Evolutionary conservation across 257 asterid genomes (phyloP), one percentile per base, ranked within the genome.

Genomic region (Nicotiana tabacum): DNA sequence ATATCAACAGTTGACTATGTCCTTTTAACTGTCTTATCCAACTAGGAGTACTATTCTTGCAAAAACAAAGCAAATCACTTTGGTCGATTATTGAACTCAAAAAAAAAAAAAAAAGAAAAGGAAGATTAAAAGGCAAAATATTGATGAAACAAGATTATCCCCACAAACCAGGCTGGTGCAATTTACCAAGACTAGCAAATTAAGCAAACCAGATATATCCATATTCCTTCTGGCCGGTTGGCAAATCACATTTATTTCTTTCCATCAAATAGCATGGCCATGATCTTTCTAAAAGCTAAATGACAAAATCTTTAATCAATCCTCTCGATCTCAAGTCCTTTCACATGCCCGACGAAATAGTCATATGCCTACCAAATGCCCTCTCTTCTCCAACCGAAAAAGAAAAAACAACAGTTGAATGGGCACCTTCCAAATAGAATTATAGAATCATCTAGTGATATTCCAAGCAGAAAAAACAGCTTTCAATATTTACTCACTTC

Each of bases 271-370:
- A 87, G 68, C 68, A 83, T 69, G 70, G 83, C 82, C 87, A 88
- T 43, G 12, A 43, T 82, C 77, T 87, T 82, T 85, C 89, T 18
- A 13, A 82, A 85, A 69, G 32, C 67, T 70, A 84, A 88, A 88
- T 53, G 94, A 88, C 90, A 85, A 87, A 86, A 33, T 79, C 70
- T 79, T 69, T 84, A 83, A 89, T 85, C 82, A 77, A 77, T 55
- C 35, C 58, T 84, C 68, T 48, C 6, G 82, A 80, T 84, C 68
- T 48, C 9, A 86, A 80, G 85, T 82, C 90, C 89, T 66, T 81
- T 85, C 90, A 90, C 88, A 84, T 83, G 93, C 72, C 85, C 83
- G 89, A 86, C 85, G 67, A 68, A 65, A 48, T 24, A 24, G 27
- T 24, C 27, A 24, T 24, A 24, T 24, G 27, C 27, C 27, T 24